These are phyloP conservation scores for Solanum ossicruentum DNA, from an alignment of 257 asterid genomes.

Conservation along the genomic window DNA sequence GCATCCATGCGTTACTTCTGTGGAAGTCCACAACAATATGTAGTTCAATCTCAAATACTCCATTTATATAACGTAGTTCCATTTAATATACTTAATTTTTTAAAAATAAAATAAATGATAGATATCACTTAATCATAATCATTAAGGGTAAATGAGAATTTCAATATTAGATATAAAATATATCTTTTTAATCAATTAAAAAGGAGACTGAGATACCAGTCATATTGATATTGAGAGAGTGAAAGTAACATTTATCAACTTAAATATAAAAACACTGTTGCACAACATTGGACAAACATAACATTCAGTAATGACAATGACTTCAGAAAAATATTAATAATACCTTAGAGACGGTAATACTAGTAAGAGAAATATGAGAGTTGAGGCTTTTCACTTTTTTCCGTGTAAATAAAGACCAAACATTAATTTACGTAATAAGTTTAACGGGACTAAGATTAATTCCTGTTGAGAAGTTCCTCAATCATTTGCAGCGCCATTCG, in stretches of 20 bases:
- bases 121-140: too few relatives aligned
- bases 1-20: neutral
- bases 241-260: neutral
- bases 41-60: neutral
- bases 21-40: constrained; percentile 2
- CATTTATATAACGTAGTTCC: too few relatives aligned
- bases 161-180: too few relatives aligned
- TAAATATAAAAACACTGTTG: neutral
- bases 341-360: neutral
- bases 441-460: neutral
- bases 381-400: neutral
- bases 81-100: too few relatives aligned
- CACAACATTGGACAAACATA: neutral
- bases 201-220: too few relatives aligned
- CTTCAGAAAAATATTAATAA: neutral
- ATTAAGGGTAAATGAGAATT: too few relatives aligned
- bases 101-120: too few relatives aligned
- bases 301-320: neutral
- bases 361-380: neutral
- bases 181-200: too few relatives aligned
- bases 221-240: too few relatives aligned
- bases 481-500: constrained; percentile 44
- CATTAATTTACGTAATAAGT: neutral
- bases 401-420: neutral
- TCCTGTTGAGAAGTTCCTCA: constrained; percentile 37